phyloP scores from a whole-genome alignment of 2,329 filamentous ascomycete genomes.

The Arthrobotrys sphaeroides region DNA sequence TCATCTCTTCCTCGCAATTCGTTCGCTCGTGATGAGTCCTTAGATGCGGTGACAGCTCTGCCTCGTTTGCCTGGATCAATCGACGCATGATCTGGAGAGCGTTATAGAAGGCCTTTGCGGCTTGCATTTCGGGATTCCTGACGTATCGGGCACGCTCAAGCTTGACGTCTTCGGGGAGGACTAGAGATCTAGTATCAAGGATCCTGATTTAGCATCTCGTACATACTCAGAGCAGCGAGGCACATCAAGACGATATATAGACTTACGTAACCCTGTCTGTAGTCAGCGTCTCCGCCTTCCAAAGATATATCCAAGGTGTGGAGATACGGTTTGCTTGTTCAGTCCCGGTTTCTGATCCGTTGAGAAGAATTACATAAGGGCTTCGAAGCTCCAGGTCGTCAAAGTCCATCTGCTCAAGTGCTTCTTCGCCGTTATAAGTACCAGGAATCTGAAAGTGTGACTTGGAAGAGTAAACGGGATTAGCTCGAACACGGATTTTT shows the following conservation, averaged over 20 bases:
- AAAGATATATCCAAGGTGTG: slow-evolving; percentile 52
- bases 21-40: slow-evolving; percentile 49
- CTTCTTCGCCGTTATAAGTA: slow-evolving; percentile 19
- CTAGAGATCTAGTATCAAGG: slow-evolving; percentile 15
- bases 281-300: slow-evolving; percentile 31
- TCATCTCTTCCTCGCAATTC: slow-evolving; percentile 43
- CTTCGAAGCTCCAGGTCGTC: slow-evolving; percentile 33
- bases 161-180: slow-evolving; percentile 18
- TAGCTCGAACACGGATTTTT: background rate
- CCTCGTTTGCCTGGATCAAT: slow-evolving; percentile 30
- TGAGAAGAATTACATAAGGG: slow-evolving; percentile 37
- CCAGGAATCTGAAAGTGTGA: slow-evolving; percentile 5
- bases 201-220: background rate
- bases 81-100: slow-evolving; percentile 42
- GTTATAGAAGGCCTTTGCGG: slow-evolving; percentile 50
- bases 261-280: slow-evolving; percentile 12
- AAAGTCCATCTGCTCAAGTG: slow-evolving; percentile 25
- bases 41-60: slow-evolving; percentile 25
- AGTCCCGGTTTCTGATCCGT: slow-evolving; percentile 17
- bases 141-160: slow-evolving; percentile 52
- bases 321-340: slow-evolving; percentile 8
- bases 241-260: background rate
- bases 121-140: slow-evolving; percentile 50
- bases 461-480: slow-evolving; percentile 13
- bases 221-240: background rate